These are phyloP conservation scores for Chlorella ohadii DNA, from an alignment of 139 green algal genomes.

Conservation along the genomic window DNA sequence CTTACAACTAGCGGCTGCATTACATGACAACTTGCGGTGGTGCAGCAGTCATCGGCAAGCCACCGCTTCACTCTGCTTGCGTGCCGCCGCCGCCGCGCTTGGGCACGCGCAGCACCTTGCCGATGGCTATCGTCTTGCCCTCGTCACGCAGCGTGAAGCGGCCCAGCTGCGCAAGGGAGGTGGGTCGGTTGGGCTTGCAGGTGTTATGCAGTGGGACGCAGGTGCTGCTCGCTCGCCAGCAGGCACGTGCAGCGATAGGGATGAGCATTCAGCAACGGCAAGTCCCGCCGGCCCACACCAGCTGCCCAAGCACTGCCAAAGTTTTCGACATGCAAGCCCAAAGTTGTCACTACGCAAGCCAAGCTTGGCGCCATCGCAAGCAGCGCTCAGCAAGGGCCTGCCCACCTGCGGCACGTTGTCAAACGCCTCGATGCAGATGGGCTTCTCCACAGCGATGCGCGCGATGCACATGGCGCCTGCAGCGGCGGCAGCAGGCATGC, in stretches of 20 bases:
- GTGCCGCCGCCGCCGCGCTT: constrained; percentile 39
- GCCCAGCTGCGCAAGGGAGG: constrained; percentile 65
- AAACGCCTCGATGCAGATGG: constrained; percentile 94
- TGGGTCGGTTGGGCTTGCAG: neutral
- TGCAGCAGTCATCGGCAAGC: no score
- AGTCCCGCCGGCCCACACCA: neutral
- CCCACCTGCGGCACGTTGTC: constrained; percentile 80
- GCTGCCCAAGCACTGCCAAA: neutral
- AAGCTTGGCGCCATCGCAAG: no score
- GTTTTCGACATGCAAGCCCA: no score
- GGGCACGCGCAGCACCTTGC: constrained; percentile 92
- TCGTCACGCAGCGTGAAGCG: constrained; percentile 96
- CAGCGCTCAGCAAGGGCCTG: neutral
- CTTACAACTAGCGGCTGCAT: neutral
- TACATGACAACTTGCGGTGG: neutral
- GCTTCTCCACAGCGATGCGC: constrained; percentile 75
- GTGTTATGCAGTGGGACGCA: no score
- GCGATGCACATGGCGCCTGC: constrained; percentile 56
- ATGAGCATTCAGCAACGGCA: no score
- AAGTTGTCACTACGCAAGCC: no score
- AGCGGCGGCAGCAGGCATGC: no score
- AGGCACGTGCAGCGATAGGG: no score
- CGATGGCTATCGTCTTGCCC: constrained; percentile 95
- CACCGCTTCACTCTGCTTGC: neutral
- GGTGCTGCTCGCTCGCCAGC: no score